These are phyloP conservation scores for Candida hungchunana DNA, from an alignment of 805 yeast genomes.

Conservation along the genomic window DNA sequence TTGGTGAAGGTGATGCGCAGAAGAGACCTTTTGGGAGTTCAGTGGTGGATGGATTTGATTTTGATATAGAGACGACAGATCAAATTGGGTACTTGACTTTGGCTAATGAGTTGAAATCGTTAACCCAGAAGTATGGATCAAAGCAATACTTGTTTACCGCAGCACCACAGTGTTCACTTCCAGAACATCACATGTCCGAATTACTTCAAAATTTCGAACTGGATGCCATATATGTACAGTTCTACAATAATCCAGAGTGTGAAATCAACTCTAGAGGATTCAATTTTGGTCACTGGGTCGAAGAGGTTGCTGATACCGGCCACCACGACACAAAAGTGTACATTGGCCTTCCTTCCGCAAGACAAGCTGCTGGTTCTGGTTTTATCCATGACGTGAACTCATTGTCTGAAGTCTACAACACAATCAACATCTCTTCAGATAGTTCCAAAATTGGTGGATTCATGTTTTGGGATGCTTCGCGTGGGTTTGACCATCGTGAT, in stretches of 20 bases:
- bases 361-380: conserved; percentile 53
- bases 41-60: conserved; percentile 86
- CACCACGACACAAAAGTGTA: conserved; percentile 49
- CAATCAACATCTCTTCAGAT: conserved; percentile 9
- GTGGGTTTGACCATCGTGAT: conserved; percentile 45
- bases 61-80: conserved; percentile 72
- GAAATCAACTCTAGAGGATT: conserved; percentile 37
- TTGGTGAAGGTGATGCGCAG: conserved; percentile 47
- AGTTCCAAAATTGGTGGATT: conserved; percentile 71
- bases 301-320: conserved; percentile 10
- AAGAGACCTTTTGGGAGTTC: conserved; percentile 69
- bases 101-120: conserved; percentile 42
- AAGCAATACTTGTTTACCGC: conserved; percentile 62
- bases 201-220: conserved; percentile 48
- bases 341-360: conserved; percentile 59
- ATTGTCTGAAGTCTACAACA: conserved; percentile 27
- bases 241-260: conserved; percentile 63
- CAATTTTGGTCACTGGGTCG: conserved; percentile 49
- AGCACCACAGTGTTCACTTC: conserved; percentile 77
- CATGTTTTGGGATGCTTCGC: conserved; percentile 89
- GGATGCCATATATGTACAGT: conserved; percentile 70
- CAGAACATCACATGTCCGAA: conserved; percentile 52
- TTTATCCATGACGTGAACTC: conserved; percentile 40
- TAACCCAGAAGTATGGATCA: conserved; percentile 36
- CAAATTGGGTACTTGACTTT: conserved; percentile 65